Conservation (phyloP, 192 early-diverging fungal genomes). For the Dimargaris cristalligena region DNA sequence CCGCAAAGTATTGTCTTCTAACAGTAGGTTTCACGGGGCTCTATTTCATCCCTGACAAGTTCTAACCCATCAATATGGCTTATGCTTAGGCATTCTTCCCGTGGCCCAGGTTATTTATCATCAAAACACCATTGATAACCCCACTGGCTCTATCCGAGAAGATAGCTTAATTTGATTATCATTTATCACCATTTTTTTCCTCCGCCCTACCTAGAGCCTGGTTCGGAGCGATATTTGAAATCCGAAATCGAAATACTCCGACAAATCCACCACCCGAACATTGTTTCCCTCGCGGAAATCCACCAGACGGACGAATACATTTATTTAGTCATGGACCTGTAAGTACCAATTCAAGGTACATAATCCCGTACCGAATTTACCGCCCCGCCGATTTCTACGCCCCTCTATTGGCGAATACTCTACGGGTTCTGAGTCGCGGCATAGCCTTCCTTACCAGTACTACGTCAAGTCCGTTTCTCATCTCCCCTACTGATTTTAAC, state of each 20-base stretch:
- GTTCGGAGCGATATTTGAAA: neutral
- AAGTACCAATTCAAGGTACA: conserved; percentile 12
- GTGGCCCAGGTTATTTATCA: conserved; percentile 55
- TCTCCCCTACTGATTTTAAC: neutral
- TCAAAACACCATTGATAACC: conserved; percentile 33
- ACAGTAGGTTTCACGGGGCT: too few relatives aligned
- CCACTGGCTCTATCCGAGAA: neutral
- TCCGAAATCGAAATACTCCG: conserved; percentile 74
- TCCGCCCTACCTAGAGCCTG: neutral
- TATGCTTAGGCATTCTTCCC: conserved; percentile 54
- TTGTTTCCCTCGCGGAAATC: conserved; percentile 60
- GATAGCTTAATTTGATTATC: neutral
- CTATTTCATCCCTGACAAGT: too few relatives aligned
- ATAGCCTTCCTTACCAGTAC: neutral
- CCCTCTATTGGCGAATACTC: neutral
- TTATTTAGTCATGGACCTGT: conserved; percentile 61
- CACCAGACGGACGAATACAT: conserved; percentile 60
- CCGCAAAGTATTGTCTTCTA: conserved; percentile 51
- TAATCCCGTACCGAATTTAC: neutral
- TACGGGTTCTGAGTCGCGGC: neutral
- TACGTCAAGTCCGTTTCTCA: neutral
- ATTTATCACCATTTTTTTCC: neutral
- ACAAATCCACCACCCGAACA: conserved; percentile 70
- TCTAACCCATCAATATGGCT: too few relatives aligned
- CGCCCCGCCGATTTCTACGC: neutral